phyloP scores from a whole-genome alignment of 2,329 filamentous ascomycete genomes.

The Golovinomyces cichoracearum region DNA sequence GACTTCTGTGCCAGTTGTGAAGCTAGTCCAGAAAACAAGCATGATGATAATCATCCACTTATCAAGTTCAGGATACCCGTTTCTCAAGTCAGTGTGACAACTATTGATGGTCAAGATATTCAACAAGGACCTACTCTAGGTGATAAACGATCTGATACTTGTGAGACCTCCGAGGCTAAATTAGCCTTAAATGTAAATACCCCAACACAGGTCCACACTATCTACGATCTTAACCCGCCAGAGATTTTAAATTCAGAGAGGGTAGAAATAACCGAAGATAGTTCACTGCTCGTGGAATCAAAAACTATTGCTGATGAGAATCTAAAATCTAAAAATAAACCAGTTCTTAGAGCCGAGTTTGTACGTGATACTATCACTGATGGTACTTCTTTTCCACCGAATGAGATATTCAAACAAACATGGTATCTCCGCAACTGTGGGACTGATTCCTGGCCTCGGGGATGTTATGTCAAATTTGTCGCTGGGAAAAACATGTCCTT shows the following conservation, averaged over 20 bases:
- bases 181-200: conserved; percentile 24
- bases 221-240: conserved; percentile 43
- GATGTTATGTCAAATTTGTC: conserved; percentile 72
- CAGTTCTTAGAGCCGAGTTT: conserved; percentile 37
- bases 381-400: conserved; percentile 43
- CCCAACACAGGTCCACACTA: conserved; percentile 40
- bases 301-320: neutral
- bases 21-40: conserved; percentile 54
- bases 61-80: conserved; percentile 94
- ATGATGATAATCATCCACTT: conserved; percentile 89
- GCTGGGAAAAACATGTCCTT: conserved; percentile 94
- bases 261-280: conserved; percentile 10
- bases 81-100: conserved; percentile 65
- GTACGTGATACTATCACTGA: conserved; percentile 55
- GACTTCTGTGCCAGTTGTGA: conserved; percentile 94
- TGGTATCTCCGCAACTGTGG: conserved; percentile 83
- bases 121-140: conserved; percentile 43
- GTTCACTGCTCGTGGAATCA: neutral
- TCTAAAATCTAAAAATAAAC: conserved; percentile 9
- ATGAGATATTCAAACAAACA: conserved; percentile 58
- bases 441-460: conserved; percentile 53
- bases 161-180: conserved; percentile 25
- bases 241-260: conserved; percentile 16
- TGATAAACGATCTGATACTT: conserved; percentile 25
- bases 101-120: conserved; percentile 44